Evolutionary conservation across 129 eudicot species (phyloP), one percentile per base, ranked within the genome.

Genomic region (Mikania micrantha): DNA sequence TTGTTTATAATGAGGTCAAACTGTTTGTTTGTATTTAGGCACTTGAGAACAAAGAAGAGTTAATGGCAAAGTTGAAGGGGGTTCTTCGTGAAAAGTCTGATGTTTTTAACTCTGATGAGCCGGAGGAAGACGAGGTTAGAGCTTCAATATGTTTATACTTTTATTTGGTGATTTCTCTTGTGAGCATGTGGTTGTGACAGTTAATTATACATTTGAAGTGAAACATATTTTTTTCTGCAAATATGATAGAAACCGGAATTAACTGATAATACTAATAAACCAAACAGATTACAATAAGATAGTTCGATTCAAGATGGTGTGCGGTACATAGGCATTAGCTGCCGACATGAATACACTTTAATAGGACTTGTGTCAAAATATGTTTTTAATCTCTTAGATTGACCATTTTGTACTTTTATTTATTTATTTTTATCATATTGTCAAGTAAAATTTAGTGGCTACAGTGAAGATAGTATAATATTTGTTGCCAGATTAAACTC

Each of bases 101-200:
- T 78, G 84, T 57, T 52, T 93, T 88, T 42, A 88, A 77, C 80
- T 69, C 78, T 22, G 90, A 79, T 42, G 76, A 79, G 28, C 74
- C 75, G 82, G 96, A 86, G 83, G 96, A 86, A 79, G 98, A 93
- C 89, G 88, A 86, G 96, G 98, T 92, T 76, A 60, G 59, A 69
- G 69, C 74, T 60, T 71, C 39, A 64, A 60, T 9, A 0, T 11
- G 0, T 36, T 38, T 34, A 24, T 47, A 32, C 4, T 47, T 47
- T n/a, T 45, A 8, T 60, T 17, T 27, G n/a, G 15, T 57, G 49
- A 11, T 39, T 12, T 22, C 5, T 7, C 5, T 7, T 63, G 32
- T 22, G 35, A 63, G 34, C 13, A 39, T 12, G 39, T 38, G 54
- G 32, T 64, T 58, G 16, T 3, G 41, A 16, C 25, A 58, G 40